Conservation (phyloP, 2,329 filamentous ascomycete genomes). For the Dactylella cylindrospora region DNA sequence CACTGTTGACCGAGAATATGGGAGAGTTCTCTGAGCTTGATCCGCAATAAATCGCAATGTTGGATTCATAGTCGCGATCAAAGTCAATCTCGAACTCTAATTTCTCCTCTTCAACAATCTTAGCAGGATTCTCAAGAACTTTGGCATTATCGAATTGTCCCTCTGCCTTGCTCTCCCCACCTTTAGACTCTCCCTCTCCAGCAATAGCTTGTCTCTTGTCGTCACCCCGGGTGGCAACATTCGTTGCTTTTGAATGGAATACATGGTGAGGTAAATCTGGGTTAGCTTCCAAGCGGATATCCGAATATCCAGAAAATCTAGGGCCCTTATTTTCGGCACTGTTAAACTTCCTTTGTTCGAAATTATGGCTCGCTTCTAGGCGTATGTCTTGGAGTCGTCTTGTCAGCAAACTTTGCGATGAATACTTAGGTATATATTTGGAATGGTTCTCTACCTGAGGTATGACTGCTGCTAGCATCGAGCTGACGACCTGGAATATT, state of each 20-base stretch:
- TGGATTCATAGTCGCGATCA: constrained; percentile 9
- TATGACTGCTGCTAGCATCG: too few species aligned
- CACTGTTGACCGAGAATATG: constrained; percentile 5
- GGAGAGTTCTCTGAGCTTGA: background rate
- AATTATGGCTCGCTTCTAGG: too few species aligned
- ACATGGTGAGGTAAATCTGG: background rate
- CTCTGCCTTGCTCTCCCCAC: background rate
- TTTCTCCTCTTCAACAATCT: background rate
- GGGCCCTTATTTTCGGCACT: too few species aligned
- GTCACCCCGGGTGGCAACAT: background rate
- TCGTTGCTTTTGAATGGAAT: background rate
- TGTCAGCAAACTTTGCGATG: too few species aligned
- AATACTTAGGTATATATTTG: too few species aligned
- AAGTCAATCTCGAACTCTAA: constrained; percentile 8
- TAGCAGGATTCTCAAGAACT: background rate
- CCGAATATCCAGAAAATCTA: background rate
- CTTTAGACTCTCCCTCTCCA: background rate
- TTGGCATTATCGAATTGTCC: too few species aligned
- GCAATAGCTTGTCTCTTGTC: background rate
- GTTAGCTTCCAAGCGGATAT: constrained; percentile 12
- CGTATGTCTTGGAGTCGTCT: too few species aligned
- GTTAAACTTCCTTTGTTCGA: too few species aligned
- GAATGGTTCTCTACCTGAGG: too few species aligned
- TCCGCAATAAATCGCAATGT: constrained; percentile 15
- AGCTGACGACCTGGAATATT: too few species aligned